These are phyloP conservation scores for Dittrichia graveolens DNA, from an alignment of 129 eudicot species.

Conservation along the genomic window DNA sequence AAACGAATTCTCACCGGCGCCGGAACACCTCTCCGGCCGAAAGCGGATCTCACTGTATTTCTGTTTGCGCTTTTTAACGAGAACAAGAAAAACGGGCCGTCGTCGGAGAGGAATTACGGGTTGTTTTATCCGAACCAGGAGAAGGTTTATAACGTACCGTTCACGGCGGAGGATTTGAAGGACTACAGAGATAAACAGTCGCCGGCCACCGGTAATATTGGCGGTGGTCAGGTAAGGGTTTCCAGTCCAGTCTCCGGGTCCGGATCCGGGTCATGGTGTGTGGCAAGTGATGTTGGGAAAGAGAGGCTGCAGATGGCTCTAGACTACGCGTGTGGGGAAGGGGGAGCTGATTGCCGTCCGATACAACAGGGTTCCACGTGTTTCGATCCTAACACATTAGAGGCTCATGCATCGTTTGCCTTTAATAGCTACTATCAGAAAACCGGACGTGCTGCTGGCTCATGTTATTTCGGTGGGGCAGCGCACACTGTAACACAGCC, in stretches of 20 bases:
- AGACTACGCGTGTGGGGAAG: constrained; percentile 96
- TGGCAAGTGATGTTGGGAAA: constrained; percentile 70
- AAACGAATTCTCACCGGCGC: constrained; percentile 65
- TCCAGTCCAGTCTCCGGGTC: constrained; percentile 29
- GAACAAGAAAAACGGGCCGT: constrained; percentile 68
- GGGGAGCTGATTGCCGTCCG: constrained; percentile 93
- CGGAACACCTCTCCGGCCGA: constrained; percentile 81
- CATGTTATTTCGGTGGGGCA: constrained; percentile 88
- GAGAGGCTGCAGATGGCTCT: constrained; percentile 73
- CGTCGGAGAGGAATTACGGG: constrained; percentile 85
- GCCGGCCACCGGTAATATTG: constrained; percentile 41
- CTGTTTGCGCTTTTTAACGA: constrained; percentile 87
- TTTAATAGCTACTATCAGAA: constrained; percentile 90
- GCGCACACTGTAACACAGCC: constrained; percentile 66
- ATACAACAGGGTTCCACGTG: constrained; percentile 94
- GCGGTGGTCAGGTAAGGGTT: constrained; percentile 46
- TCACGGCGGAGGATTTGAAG: constrained; percentile 63
- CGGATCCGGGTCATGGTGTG: constrained; percentile 78
- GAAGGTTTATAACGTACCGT: constrained; percentile 65
- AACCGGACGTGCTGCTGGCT: constrained; percentile 65
- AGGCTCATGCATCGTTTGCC: constrained; percentile 93
- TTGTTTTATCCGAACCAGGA: constrained; percentile 72
- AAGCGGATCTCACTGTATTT: constrained; percentile 69
- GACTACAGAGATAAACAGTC: constrained; percentile 36
- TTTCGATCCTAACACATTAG: constrained; percentile 86